phyloP scores from a whole-genome alignment of 805 yeast genomes.

The Barnettozyma pratensis region DNA sequence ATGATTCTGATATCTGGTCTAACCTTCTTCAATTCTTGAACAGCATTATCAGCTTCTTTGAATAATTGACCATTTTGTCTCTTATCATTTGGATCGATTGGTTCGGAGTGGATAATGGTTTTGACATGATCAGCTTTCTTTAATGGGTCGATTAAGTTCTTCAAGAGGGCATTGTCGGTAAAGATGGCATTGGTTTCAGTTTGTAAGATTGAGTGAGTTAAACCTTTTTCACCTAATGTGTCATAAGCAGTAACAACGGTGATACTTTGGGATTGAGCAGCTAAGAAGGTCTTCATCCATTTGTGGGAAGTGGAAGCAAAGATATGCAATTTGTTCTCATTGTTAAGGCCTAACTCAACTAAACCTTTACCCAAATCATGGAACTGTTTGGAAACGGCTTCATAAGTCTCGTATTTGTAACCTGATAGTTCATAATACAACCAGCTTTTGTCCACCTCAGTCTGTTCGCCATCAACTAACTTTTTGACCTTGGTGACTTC shows the following conservation, averaged over 20 bases:
- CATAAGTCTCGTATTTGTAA: slow-evolving; percentile 62
- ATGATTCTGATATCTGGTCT: slow-evolving; percentile 73
- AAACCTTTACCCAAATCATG: slow-evolving; percentile 70
- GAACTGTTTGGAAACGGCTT: slow-evolving; percentile 46
- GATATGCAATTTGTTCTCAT: slow-evolving; percentile 68
- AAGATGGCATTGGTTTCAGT: slow-evolving; percentile 76
- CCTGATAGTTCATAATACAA: slow-evolving; percentile 71
- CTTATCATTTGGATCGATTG: slow-evolving; percentile 54
- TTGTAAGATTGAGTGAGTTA: slow-evolving; percentile 79
- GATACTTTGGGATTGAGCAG: slow-evolving; percentile 70
- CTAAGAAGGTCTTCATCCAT: slow-evolving; percentile 88
- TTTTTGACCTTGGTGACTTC: slow-evolving; percentile 75
- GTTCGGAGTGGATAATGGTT: slow-evolving; percentile 66
- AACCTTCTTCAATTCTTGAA: slow-evolving; percentile 52
- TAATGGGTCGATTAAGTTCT: slow-evolving; percentile 66
- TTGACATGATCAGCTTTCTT: slow-evolving; percentile 55
- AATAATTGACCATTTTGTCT: slow-evolving; percentile 59
- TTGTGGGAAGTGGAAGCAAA: slow-evolving; percentile 83
- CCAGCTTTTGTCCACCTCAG: slow-evolving; percentile 82
- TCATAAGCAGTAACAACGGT: slow-evolving; percentile 96
- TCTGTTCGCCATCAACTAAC: slow-evolving; percentile 69
- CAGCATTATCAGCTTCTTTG: slow-evolving; percentile 50
- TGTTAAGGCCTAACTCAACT: slow-evolving; percentile 62
- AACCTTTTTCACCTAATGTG: slow-evolving; percentile 84
- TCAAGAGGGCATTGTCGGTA: slow-evolving; percentile 74